Base-by-base conservation (phyloP, 495 filamentous ascomycete genomes). In the Talaromyces wortmannii region DNA sequence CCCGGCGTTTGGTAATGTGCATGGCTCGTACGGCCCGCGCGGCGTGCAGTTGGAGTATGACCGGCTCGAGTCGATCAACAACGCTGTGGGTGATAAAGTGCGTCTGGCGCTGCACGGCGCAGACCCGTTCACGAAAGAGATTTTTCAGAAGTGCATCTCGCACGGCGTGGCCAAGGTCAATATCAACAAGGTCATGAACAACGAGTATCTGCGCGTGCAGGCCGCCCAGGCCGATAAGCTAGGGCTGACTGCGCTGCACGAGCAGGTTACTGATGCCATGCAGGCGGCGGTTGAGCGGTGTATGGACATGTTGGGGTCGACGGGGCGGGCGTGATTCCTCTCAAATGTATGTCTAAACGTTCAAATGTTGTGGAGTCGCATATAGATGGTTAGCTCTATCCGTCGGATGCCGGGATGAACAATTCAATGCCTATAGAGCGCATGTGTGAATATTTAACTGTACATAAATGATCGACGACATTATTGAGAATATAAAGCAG, bases 1-100 rank as follows among this genome's bases (percentile, higher is more conserved):
- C 10, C 90, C 90, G 0, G 87, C 88, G 7, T 92, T 95, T 67
- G 89, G 89, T 4, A 92, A 92, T 65, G 86, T 95, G 40, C 89
- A 92, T 72, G 89, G 90, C 6, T 83, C 86, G 60, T 95, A 92
- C 69, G 89, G 88, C 0, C 82, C 84, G 0, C 67, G 85, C 10
- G 89, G 88, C 0, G 86, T 90, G 29, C 80, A 80, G 73, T 63
- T 90, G 43, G 87, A 91, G 66, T 91, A 86, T 68, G 83, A 86
- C 31, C 73, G 87, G 40, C 69, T 94, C 50, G 63, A 80, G 58
- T 67, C 67, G 10, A 88, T 94, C 63, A 78, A 83, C 55, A 67
- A 81, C 56, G 71, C 72, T 17, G 84, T 88, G 3, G 83, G 84
- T 31, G 75, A 79, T 45, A 63, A 74, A 49, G 87, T 91, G 16